Base-by-base conservation (phyloP, 257 asterid species). In the Marsdenia floribunda region DNA sequence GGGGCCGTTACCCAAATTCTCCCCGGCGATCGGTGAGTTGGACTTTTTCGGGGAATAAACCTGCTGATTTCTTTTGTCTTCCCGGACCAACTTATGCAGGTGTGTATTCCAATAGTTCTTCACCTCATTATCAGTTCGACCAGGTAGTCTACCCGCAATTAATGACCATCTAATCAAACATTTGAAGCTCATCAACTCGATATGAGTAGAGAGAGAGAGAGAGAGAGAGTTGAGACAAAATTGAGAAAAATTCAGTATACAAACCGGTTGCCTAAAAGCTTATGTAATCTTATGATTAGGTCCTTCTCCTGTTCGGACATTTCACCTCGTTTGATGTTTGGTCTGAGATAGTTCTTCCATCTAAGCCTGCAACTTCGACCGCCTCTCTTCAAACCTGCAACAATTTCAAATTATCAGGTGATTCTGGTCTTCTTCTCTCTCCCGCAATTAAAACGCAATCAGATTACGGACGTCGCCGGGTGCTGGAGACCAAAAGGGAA, bases 191-290 rank as follows among this genome's bases (percentile, higher is more conserved):
- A 29, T 29, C 33, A 29, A 29, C 1, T 29, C 33, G 33, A n/a
- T n/a, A n/a, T n/a, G n/a, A n/a, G n/a, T n/a, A n/a, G n/a, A n/a
- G n/a, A n/a, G n/a, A n/a, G n/a, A n/a, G n/a, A n/a, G n/a, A 29
- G 33, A 29, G 33, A 29, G 33, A 29, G 33, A 29, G 33, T 29
- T 29, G 0, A 29, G 33, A 65, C 26, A 15, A 16, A 60, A 42
- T 42, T 42, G 47, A 42, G 47, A 42, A 42, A 7, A 42, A 8
- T 44, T 6, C 49, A 44, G 49, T 44, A 6, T 35, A 78, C 80
- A 68, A n/a, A 86, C 92, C 90, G 78, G 82, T 88, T 88, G 76
- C 93, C 93, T 2, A 88, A 84, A 76, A 86, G 92, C 86, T 88
- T 88, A 78, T 88, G 92, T 16, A 88, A 75, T 73, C 93, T 82